phyloP scores from a whole-genome alignment of 306 rosid species.

The Casuarina equisetifolia region DNA sequence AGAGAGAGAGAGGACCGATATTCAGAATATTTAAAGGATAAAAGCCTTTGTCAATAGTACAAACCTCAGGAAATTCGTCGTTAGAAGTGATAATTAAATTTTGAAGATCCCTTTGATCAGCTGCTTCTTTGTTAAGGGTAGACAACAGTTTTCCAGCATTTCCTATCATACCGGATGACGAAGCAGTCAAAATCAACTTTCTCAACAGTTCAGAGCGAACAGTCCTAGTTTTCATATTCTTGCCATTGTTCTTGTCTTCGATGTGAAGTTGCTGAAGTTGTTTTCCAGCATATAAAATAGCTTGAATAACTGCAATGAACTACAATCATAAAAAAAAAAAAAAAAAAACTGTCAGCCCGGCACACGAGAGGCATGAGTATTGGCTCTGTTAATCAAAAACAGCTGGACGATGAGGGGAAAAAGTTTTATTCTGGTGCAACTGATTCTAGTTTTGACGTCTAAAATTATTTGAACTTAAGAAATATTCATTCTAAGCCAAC shows the following conservation, averaged over 20 bases:
- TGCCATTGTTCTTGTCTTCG: constrained; percentile 40
- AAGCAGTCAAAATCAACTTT: constrained; percentile 68
- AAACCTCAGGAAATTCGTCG: constrained; percentile 77
- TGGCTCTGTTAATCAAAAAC: constrained; percentile 29
- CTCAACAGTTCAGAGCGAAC: constrained; percentile 58
- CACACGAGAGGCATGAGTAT: constrained; percentile 4
- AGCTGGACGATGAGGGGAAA: constrained; percentile 3
- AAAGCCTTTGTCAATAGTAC: constrained; percentile 21
- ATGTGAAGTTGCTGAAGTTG: constrained; percentile 73
- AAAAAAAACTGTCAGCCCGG: constrained; percentile 18
- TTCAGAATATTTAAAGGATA: not conserved
- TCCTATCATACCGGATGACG: constrained; percentile 60
- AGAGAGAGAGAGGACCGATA: not conserved
- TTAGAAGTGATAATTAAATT: constrained; percentile 57
- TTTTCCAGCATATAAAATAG: constrained; percentile 75
- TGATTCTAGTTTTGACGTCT: not conserved
- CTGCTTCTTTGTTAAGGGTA: constrained; percentile 71
- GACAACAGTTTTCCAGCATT: constrained; percentile 81
- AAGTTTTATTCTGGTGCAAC: not conserved
- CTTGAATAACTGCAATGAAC: constrained; percentile 86
- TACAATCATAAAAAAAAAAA: constrained; percentile 28
- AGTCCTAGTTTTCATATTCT: constrained; percentile 14
- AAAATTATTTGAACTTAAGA: not conserved
- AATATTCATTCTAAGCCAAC: not conserved
- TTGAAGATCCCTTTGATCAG: constrained; percentile 65